A percentile compares a stretch with the other conserved stretches of the same genome.
Evolutionary conservation across 495 filamentous ascomycete genomes (phyloP).

Genomic region (Talaromyces liani): DNA sequence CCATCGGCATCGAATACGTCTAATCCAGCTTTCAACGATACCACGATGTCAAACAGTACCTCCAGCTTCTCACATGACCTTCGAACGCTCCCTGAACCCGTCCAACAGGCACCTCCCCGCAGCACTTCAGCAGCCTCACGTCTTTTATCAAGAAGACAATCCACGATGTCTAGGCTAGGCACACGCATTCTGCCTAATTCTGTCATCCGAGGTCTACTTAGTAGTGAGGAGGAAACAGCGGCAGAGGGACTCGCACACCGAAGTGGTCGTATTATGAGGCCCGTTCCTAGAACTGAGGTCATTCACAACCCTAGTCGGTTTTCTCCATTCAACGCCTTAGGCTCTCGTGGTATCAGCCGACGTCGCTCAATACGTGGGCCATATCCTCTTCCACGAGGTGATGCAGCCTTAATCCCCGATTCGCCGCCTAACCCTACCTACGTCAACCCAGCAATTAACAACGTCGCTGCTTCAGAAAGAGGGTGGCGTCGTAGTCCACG

Average conservation of each 20-base stretch:
- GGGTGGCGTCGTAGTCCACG: constrained; percentile 37
- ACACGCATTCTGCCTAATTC: constrained; percentile 44
- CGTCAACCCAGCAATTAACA: constrained; percentile 18
- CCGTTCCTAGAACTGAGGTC: constrained; percentile 30
- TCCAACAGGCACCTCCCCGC: constrained; percentile 22
- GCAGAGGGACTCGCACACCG: constrained; percentile 45
- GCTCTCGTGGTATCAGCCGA: constrained; percentile 31
- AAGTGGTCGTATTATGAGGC: constrained; percentile 34
- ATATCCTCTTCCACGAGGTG: constrained; percentile 33
- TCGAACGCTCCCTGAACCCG: constrained; percentile 17
- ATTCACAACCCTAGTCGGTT: constrained; percentile 32
- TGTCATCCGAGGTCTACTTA: constrained; percentile 35
- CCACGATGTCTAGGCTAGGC: constrained; percentile 43
- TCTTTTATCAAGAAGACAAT: constrained; percentile 40
- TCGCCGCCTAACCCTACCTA: constrained; percentile 15
- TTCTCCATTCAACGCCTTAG: constrained; percentile 34
- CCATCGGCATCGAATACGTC: constrained; percentile 12
- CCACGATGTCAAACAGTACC: constrained; percentile 20
- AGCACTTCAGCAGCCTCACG: constrained; percentile 31
- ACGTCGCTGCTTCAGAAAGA: constrained; percentile 24
- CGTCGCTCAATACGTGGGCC: constrained; percentile 30
- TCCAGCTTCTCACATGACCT: constrained; percentile 28
- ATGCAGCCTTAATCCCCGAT: constrained; percentile 22
- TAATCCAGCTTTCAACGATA: constrained; percentile 9
- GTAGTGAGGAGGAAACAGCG: constrained; percentile 40